Percentiles rank a stretch among this genome's conserved stretches.
Evolutionary conservation across 345 rosid genomes (phyloP).

Genomic region (Eucalyptus leucophloia): DNA sequence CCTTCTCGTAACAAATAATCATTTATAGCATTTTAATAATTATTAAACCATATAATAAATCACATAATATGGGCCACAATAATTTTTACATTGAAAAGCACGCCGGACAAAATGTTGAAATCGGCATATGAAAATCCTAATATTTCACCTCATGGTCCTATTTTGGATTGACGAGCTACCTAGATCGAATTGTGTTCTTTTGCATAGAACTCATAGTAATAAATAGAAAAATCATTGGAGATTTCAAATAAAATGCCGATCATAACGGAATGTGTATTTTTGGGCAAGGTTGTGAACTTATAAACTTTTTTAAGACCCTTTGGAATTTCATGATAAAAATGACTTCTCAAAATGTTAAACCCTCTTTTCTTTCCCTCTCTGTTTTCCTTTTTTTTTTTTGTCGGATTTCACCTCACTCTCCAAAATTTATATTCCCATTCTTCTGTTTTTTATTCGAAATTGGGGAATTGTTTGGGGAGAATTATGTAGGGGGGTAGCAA

Average conservation of each 20-base stretch:
- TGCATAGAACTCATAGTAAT: too few relatives aligned
- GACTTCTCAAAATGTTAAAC: background rate
- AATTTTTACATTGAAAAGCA: too few relatives aligned
- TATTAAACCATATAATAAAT: too few relatives aligned
- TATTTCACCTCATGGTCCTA: too few relatives aligned
- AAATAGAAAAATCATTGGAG: rapidly evolving
- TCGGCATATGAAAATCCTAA: too few relatives aligned
- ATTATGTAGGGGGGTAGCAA: background rate
- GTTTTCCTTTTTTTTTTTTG: background rate
- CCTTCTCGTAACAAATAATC: too few relatives aligned
- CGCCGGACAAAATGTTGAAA: rapidly evolving
- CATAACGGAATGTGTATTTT: background rate
- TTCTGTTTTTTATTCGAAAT: background rate
- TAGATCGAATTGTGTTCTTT: too few relatives aligned
- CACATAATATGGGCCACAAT: too few relatives aligned
- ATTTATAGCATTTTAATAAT: too few relatives aligned
- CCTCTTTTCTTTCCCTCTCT: background rate
- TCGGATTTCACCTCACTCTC: background rate
- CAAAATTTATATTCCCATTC: background rate
- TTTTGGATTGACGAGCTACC: too few relatives aligned
- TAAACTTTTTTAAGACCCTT: background rate
- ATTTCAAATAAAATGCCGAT: background rate
- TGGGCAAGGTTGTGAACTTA: rapidly evolving
- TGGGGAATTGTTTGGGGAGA: background rate
- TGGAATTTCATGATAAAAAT: background rate